Evolutionary conservation across 371 early-diverging fungal species (phyloP), one percentile per base, ranked within the genome.

Genomic region (Conidiobolus coronatus): DNA sequence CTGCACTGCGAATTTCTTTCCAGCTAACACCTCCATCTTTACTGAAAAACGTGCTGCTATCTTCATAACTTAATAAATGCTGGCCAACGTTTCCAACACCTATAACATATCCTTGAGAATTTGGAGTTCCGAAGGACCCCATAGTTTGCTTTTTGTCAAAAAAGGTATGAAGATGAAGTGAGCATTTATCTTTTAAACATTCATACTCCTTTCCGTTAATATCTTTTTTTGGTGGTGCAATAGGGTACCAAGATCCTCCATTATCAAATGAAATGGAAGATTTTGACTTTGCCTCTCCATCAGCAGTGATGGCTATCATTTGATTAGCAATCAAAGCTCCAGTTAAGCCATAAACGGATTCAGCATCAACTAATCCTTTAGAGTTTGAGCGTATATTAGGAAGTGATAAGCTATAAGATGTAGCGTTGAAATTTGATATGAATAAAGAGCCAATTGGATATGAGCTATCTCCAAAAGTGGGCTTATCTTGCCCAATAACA

Each of bases 1-100:
- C 68, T 1, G 67, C 67, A 12, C 63, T 58, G 40, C 66, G 66
- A 12, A 82, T 65, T 52, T 70, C 61, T 8, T 42, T 41, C 88
- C 88, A 87, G 11, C 61, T 72, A 19, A 66, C 65, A 15, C 88
- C 88, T n/a, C 70, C 87, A 52, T 87, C 82, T 17, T 80, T 71
- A 29, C 86, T 81, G 44, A 87, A 38, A 54, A 64, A 93, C 0
- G 86, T 84, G 47, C 81, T 66, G 19, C 79, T 62, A 11, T 72
- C 62, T 1, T 59, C 63, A 44, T 80, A 77, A 2, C 63, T 65
- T 2, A 55, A 55, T 34, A 94, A 56, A 8, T 56, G 55, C 0
- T 61, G 50, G 3, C 93, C 93, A 0, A 84, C 82, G 49, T 84
- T 86, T 9, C 94, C 94, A 13, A 92, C 79, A 20, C 80, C 94